Evolutionary conservation across 768 basidiomycete species (phyloP), one percentile per base, ranked within the genome.

Genomic region (Steccherinum ochraceum): DNA sequence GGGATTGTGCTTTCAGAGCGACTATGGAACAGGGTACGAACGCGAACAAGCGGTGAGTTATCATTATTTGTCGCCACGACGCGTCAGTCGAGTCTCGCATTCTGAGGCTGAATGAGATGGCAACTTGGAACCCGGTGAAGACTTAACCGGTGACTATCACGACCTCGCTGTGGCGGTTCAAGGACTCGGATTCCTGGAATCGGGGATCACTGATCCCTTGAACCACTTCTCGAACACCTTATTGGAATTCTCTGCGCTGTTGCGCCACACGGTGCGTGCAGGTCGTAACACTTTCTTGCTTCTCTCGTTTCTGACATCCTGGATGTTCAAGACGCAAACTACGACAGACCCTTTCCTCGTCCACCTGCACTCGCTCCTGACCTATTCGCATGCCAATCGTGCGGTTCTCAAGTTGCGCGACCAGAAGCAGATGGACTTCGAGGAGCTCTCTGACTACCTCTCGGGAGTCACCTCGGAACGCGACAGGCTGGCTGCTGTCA

Each of bases 371-470:
- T 92, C 93, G 2, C 76, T 98, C 4, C 73, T 93, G n/a, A 79
- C 84, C n/a, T 97, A 97, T 68, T 91, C 93, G 2, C 84, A 92
- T 63, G 85, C 90, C 24, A 95, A 97, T 58, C 85, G 91, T 47
- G 83, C 87, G n/a, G 92, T 98, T 19, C 78, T 99, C 57, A 95
- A 91, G 67, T 77, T 96, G 24, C 84, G 96, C 42, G 96, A 98
- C 65, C 96, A 98, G 69, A 99, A 98, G 67, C 96, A 99, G 66
- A 81, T 98, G 50, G 96, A 99, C 64, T 95, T 97, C 56, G 96
- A 99, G 69, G 95, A 98, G 65, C 78, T 98, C 7, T 92, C 93
- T 2, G 89, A 93, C 48, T 98, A 98, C 67, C 76, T 99, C 12
- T 89, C 89, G 4, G 89, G 87, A n/a, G 84, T 97, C 42, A 93